These are phyloP conservation scores for Claviceps cyperi DNA, from an alignment of 2,329 filamentous ascomycete species.

Conservation along the genomic window DNA sequence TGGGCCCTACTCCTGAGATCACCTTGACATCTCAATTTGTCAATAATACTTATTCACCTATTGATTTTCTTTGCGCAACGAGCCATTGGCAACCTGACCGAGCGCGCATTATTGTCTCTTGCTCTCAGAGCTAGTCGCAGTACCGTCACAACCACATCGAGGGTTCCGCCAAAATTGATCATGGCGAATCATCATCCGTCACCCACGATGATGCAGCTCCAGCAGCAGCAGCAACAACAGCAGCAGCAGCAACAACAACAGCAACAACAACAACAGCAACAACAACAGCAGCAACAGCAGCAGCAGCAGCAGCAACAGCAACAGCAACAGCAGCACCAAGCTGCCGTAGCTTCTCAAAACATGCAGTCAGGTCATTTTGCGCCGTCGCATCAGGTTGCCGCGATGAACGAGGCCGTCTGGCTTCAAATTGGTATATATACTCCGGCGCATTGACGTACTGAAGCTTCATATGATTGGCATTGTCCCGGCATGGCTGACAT, in stretches of 20 bases:
- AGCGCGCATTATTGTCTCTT: background rate
- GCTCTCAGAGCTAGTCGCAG: background rate
- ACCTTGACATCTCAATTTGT: background rate
- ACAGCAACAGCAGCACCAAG: slow-evolving; percentile 39
- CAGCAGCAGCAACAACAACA: slow-evolving; percentile 41
- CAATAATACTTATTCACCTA: background rate
- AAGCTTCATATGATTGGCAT: background rate
- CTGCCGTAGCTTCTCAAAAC: slow-evolving; percentile 40
- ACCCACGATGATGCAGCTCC: slow-evolving; percentile 59
- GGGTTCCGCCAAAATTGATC: slow-evolving; percentile 8
- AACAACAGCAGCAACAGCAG: slow-evolving; percentile 36
- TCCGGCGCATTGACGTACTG: slow-evolving; percentile 5
- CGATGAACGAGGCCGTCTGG: slow-evolving; percentile 81
- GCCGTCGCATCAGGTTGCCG: slow-evolving; percentile 59
- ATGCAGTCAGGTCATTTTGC: slow-evolving; percentile 43
- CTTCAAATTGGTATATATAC: slow-evolving; percentile 65
- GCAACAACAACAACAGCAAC: slow-evolving; percentile 24
- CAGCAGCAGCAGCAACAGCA: slow-evolving; percentile 31
- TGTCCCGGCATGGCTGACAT: background rate
- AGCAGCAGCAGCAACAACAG: slow-evolving; percentile 35
- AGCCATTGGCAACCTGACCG: background rate
- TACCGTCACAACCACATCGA: background rate
- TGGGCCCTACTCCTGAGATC: slow-evolving; percentile 1
- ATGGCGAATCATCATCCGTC: slow-evolving; percentile 75
- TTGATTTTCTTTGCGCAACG: background rate